Conservation (phyloP, 2,329 filamentous ascomycete genomes). For the Xylariales sp. region DNA sequence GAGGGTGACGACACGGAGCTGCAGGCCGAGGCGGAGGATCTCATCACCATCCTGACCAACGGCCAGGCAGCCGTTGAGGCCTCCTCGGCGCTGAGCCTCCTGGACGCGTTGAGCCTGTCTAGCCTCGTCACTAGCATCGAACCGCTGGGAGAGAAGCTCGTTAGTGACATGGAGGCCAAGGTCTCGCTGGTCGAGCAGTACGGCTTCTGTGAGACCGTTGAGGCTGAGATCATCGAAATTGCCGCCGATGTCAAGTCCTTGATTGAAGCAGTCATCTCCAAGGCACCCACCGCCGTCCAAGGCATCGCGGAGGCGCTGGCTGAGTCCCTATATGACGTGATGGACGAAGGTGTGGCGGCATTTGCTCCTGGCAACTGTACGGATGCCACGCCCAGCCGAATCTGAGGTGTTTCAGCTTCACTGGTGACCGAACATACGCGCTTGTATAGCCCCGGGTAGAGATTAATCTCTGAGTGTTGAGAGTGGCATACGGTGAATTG, state of each 20-base stretch:
- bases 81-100: slow-evolving; percentile 9
- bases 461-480: too few relatives aligned
- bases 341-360: slow-evolving; percentile 10
- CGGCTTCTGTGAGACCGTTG: slow-evolving; percentile 12
- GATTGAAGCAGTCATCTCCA: slow-evolving; percentile 11
- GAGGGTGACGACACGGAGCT: slow-evolving; percentile 16
- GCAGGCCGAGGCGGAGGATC: slow-evolving; percentile 15
- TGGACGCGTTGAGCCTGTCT: slow-evolving; percentile 13
- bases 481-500: too few relatives aligned
- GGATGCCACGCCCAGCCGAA: too few relatives aligned
- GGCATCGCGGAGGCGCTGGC: slow-evolving; percentile 9
- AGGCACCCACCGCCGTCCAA: slow-evolving; percentile 14
- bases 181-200: slow-evolving; percentile 15
- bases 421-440: too few relatives aligned
- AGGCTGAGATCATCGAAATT: slow-evolving; percentile 10
- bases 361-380: slow-evolving; percentile 15
- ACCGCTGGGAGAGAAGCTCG: slow-evolving; percentile 9
- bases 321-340: slow-evolving; percentile 8
- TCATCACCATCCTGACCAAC: slow-evolving; percentile 16
- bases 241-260: slow-evolving; percentile 12
- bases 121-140: slow-evolving; percentile 7
- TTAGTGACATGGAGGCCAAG: slow-evolving; percentile 16
- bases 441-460: too few relatives aligned
- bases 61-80: slow-evolving; percentile 11
- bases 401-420: too few relatives aligned